Conservation (phyloP, 2,329 filamentous ascomycete genomes). For the Biscogniauxia marginata region DNA sequence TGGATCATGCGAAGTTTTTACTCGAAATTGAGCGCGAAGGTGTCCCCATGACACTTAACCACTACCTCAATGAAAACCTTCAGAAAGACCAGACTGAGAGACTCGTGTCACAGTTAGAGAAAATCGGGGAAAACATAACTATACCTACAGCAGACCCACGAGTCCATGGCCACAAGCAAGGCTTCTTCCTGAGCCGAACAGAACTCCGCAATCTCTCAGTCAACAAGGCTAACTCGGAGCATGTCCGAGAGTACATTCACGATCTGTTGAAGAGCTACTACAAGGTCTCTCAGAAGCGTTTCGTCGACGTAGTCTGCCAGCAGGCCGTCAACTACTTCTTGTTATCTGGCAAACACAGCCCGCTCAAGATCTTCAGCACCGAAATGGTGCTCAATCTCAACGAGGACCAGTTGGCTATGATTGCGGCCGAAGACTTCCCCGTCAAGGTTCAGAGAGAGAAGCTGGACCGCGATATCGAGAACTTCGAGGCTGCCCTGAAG, state of each 20-base stretch:
- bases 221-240: constrained; percentile 31
- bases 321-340: constrained; percentile 57
- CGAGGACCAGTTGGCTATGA: constrained; percentile 47
- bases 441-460: constrained; percentile 40
- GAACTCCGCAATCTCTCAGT: constrained; percentile 22
- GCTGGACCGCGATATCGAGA: constrained; percentile 45
- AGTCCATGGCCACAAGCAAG: constrained; percentile 14
- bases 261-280: constrained; percentile 63
- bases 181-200: constrained; percentile 22
- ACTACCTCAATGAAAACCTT: constrained; percentile 44
- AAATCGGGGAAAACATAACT: constrained; percentile 2
- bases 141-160: not conserved
- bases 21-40: constrained; percentile 48
- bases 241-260: constrained; percentile 46
- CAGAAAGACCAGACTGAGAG: constrained; percentile 27
- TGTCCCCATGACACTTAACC: constrained; percentile 47
- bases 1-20: constrained; percentile 45
- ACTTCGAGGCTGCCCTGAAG: constrained; percentile 38
- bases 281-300: constrained; percentile 57
- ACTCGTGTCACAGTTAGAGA: constrained; percentile 15
- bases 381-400: constrained; percentile 48
- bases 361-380: constrained; percentile 52
- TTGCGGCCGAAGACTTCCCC: constrained; percentile 56
- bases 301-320: constrained; percentile 61
- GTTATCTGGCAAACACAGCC: constrained; percentile 47